Conservation (phyloP, 305 asterid genomes). For the Petunia hybrid region DNA sequence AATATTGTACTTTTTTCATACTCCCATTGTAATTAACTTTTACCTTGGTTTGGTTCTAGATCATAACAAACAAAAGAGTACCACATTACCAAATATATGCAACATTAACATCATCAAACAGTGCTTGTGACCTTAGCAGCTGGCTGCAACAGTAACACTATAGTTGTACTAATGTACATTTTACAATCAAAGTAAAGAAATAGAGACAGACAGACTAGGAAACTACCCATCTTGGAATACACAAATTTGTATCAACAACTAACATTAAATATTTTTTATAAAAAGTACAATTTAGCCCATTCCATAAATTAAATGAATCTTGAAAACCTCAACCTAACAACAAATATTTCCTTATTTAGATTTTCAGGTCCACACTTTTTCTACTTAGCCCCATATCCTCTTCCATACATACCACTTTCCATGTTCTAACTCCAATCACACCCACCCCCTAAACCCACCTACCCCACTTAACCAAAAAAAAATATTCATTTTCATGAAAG, state of each 20-base stretch:
- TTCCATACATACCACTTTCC: neutral
- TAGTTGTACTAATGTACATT: constrained; percentile 18
- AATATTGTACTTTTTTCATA: too few relatives aligned
- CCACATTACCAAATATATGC: constrained; percentile 15
- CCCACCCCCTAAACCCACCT: neutral
- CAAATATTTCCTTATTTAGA: constrained; percentile 34
- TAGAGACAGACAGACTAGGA: constrained; percentile 10
- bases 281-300: constrained; percentile 17
- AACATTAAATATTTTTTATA: neutral
- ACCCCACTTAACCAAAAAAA: constrained; percentile 17
- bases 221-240: constrained; percentile 20
- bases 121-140: neutral
- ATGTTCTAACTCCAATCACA: constrained; percentile 27
- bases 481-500: neutral
- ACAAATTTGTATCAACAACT: neutral
- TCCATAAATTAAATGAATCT: constrained; percentile 23
- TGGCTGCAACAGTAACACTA: constrained; percentile 17
- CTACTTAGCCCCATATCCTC: constrained; percentile 22
- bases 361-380: constrained; percentile 42
- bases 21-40: neutral
- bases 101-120: constrained; percentile 29
- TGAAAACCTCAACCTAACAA: constrained; percentile 51
- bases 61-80: constrained; percentile 23
- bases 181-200: neutral
- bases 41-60: neutral